Conservation (phyloP, 352 stramenopile genomes). For the Blastocystis hominis region DNA sequence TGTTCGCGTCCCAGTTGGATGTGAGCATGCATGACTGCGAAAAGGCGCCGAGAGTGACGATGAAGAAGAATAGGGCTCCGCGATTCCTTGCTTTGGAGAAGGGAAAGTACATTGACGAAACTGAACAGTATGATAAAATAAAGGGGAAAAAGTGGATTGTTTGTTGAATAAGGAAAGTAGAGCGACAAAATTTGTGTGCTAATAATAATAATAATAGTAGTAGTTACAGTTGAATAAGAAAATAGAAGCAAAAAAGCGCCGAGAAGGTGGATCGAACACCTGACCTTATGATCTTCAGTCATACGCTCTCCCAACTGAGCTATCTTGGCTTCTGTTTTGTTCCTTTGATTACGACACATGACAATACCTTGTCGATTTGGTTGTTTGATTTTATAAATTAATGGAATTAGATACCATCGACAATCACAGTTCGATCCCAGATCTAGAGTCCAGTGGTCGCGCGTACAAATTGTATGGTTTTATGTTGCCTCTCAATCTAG, state of each 20-base stretch:
- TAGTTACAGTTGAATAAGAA: background rate
- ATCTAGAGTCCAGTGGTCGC: too few relatives aligned
- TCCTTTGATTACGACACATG: too few relatives aligned
- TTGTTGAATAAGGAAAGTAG: background rate
- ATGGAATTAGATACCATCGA: too few relatives aligned
- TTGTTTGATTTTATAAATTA: too few relatives aligned
- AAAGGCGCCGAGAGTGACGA: background rate
- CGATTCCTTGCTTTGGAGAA: background rate
- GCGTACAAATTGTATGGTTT: background rate
- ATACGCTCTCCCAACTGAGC: slow-evolving; percentile 50
- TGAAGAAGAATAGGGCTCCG: background rate
- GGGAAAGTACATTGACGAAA: background rate
- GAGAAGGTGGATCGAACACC: slow-evolving; percentile 50
- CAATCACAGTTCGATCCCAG: too few relatives aligned
- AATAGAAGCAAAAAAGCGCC: slow-evolving; percentile 20
- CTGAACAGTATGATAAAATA: background rate
- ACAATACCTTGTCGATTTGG: too few relatives aligned
- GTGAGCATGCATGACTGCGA: background rate
- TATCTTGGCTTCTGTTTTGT: background rate
- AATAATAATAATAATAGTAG: too few relatives aligned
- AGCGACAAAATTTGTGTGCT: too few relatives aligned
- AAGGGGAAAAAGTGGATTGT: background rate
- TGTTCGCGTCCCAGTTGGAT: background rate
- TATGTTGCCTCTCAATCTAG: background rate
- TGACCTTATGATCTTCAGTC: slow-evolving; percentile 53